A percentile compares a stretch with the other conserved stretches of the same genome.
phyloP scores from a whole-genome alignment of 2,329 filamentous ascomycete genomes.

The Cladophialophora bantiana region DNA sequence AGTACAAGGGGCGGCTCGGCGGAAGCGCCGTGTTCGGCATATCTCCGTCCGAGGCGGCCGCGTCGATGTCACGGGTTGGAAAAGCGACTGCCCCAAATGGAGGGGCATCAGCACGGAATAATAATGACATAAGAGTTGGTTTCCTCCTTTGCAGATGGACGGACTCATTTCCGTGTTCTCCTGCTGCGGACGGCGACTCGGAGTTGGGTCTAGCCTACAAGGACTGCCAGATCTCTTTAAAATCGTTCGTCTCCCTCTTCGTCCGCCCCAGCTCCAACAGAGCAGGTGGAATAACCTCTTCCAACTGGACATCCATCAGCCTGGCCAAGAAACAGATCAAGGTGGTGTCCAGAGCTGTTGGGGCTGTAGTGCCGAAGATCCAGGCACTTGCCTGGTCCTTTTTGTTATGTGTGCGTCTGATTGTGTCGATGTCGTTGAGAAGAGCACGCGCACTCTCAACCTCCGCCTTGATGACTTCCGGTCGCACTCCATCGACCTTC shows the following conservation, averaged over 20 bases:
- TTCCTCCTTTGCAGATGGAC: not conserved
- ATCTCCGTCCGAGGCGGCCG: not conserved
- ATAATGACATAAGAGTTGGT: no score
- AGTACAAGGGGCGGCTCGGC: not conserved
- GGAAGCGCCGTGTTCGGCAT: not conserved
- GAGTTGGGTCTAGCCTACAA: not conserved
- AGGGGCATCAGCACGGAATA: not conserved
- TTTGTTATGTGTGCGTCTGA: not conserved
- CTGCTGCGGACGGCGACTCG: no score
- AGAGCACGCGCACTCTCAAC: constrained; percentile 6
- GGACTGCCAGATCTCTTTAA: constrained; percentile 11
- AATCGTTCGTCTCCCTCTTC: constrained; percentile 1
- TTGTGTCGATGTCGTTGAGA: constrained; percentile 4
- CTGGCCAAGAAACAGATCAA: constrained; percentile 12
- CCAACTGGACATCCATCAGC: constrained; percentile 15
- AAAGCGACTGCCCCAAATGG: not conserved
- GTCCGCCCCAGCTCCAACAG: constrained; percentile 10
- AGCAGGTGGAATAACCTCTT: constrained; percentile 9
- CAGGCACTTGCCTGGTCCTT: not conserved
- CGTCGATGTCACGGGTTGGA: not conserved
- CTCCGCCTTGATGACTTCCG: constrained; percentile 13
- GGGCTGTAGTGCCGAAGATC: constrained; percentile 9
- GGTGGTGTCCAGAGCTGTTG: constrained; percentile 18
- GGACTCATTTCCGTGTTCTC: not conserved
- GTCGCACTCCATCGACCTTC: constrained; percentile 4